phyloP scores from a whole-genome alignment of 164 flowering plant genomes.

The Cinnamomum chago region DNA sequence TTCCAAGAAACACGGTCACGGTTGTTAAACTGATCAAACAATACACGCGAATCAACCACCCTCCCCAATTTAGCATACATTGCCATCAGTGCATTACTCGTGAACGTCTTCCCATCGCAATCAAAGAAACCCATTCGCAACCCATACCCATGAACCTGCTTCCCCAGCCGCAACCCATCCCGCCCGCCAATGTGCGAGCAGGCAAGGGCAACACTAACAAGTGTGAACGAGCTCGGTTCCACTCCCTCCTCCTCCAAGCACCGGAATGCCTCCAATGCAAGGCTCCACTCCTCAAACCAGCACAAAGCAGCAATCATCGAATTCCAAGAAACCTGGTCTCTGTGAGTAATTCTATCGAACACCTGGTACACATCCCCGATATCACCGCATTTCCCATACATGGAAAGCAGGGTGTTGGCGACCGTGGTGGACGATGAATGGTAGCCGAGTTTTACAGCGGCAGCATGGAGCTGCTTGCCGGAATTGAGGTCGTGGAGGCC shows the following conservation, averaged over 20 bases:
- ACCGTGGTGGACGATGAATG: constrained; percentile 39
- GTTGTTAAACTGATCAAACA: constrained; percentile 43
- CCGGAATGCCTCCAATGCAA: constrained; percentile 38
- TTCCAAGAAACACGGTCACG: constrained; percentile 79
- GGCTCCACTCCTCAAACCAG: constrained; percentile 53
- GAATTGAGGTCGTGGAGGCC: constrained; percentile 40
- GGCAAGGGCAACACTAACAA: constrained; percentile 29
- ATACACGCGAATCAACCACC: constrained; percentile 33
- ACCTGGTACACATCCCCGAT: constrained; percentile 37
- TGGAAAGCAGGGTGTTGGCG: constrained; percentile 54
- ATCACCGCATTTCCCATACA: constrained; percentile 64
- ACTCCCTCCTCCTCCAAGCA: neutral
- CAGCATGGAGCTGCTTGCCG: constrained; percentile 61
- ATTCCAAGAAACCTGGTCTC: constrained; percentile 80
- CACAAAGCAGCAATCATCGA: constrained; percentile 56
- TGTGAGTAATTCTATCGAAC: constrained; percentile 60
- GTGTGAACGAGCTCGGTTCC: constrained; percentile 18
- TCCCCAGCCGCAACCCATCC: constrained; percentile 53
- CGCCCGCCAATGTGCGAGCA: constrained; percentile 38
- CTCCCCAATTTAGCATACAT: constrained; percentile 71
- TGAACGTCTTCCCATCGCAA: constrained; percentile 36
- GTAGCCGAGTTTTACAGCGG: constrained; percentile 51
- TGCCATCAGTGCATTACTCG: constrained; percentile 62
- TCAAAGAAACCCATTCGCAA: constrained; percentile 29
- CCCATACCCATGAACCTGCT: constrained; percentile 60